phyloP scores from a whole-genome alignment of 192 early-diverging fungal species.

The Phycomyces blakesleeanus region DNA sequence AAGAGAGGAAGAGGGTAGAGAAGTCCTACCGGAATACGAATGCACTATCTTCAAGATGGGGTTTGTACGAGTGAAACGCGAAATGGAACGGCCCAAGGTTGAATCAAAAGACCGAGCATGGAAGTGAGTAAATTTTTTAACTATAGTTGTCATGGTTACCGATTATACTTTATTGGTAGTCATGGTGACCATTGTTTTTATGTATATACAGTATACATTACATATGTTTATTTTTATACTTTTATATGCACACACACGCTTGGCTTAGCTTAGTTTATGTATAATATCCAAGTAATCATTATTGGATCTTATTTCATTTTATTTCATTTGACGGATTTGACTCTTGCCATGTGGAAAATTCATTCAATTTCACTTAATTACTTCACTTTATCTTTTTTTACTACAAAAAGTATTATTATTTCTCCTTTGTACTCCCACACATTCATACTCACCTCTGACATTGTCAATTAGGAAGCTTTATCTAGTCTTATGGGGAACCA shows the following conservation, averaged over 20 bases:
- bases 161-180: not conserved
- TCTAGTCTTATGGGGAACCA: slow-evolving; percentile 41
- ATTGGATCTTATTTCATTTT: not conserved
- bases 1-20: slow-evolving; percentile 44
- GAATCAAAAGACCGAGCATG: slow-evolving; percentile 43
- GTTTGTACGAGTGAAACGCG: slow-evolving; percentile 42
- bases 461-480: slow-evolving; percentile 33
- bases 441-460: no score
- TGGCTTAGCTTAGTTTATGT: no score
- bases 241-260: not conserved
- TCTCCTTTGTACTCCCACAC: no score
- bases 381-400: no score
- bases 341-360: not conserved
- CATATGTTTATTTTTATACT: not conserved
- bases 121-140: slow-evolving; percentile 31
- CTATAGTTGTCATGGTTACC: not conserved
- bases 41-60: slow-evolving; percentile 44
- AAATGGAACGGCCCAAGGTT: slow-evolving; percentile 31
- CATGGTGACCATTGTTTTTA: slow-evolving; percentile 1
- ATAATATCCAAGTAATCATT: no score
- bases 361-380: not conserved
- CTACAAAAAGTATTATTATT: no score
- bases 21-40: slow-evolving; percentile 40
- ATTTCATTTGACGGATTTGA: not conserved
- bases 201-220: not conserved